Evolutionary conservation across 23 red algal species (phyloP).

Genomic region (Chondrus crispus): DNA sequence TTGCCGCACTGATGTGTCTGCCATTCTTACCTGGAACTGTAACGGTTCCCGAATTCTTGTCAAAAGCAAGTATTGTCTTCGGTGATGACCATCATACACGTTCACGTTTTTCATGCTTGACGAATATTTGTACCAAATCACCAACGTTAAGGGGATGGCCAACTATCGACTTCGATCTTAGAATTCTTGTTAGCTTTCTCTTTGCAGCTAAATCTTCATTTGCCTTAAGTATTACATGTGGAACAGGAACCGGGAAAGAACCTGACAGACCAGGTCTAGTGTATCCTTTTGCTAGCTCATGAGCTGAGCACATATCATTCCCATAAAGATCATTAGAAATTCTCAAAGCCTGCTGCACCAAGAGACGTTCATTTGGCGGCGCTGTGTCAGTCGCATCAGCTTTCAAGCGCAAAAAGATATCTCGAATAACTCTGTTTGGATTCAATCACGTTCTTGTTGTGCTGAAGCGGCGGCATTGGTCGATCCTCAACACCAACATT

Average conservation of each 20-base stretch:
- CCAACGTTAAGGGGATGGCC: not conserved
- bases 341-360: not conserved
- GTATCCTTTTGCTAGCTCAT: not conserved
- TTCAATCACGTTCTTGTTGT: not conserved
- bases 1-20: not conserved
- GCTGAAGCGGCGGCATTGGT: not conserved
- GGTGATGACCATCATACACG: not conserved
- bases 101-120: not conserved
- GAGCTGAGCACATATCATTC: not conserved
- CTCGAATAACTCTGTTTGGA: not conserved
- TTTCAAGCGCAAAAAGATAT: conserved; percentile 8
- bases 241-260: not conserved
- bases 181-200: not conserved
- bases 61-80: not conserved
- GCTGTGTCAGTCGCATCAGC: not conserved
- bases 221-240: not conserved
- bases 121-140: not conserved
- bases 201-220: not conserved
- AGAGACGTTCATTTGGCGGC: not conserved
- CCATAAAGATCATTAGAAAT: conserved; percentile 8
- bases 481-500: not conserved
- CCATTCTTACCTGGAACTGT: not conserved
- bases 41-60: not conserved
- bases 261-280: not conserved
- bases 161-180: not conserved